Conservation (phyloP, 345 rosid genomes). For the Brassica nigra region DNA sequence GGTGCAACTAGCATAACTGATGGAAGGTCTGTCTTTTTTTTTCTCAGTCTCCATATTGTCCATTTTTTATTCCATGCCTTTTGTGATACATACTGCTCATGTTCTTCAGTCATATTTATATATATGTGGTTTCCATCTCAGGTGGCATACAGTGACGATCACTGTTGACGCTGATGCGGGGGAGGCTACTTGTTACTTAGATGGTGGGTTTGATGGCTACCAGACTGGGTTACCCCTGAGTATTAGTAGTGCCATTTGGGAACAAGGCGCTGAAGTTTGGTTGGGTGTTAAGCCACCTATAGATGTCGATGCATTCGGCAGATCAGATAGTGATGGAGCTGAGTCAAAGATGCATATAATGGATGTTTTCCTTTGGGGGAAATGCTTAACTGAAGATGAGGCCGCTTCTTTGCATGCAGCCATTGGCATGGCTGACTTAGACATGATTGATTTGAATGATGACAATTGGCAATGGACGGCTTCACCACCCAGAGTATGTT, state of each 20-base stretch:
- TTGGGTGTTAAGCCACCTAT: conserved; percentile 93
- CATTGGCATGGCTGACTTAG: conserved; percentile 67
- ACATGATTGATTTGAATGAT: conserved; percentile 79
- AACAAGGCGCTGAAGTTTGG: conserved; percentile 90
- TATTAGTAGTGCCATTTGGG: conserved; percentile 76
- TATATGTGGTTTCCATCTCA: conserved; percentile 40
- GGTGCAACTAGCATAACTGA: conserved; percentile 98
- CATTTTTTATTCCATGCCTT: not conserved
- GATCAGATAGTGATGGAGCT: conserved; percentile 99
- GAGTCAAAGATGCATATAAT: conserved; percentile 99
- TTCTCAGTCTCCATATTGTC: conserved; percentile 15
- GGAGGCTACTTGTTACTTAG: conserved; percentile 95
- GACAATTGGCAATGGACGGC: conserved; percentile 99
- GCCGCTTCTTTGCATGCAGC: conserved; percentile 78
- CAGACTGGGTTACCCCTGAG: conserved; percentile 71
- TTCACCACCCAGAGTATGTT: conserved; percentile 89
- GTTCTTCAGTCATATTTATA: conserved; percentile 14
- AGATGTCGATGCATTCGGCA: conserved; percentile 93
- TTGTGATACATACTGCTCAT: conserved; percentile 19
- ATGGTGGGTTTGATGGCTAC: conserved; percentile 96
- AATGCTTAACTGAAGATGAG: conserved; percentile 95
- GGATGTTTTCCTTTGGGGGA: conserved; percentile 99
- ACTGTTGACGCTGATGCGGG: conserved; percentile 92
- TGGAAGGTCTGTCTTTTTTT: conserved; percentile 73
- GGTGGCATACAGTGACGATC: conserved; percentile 99